Percentiles rank a stretch among this genome's conserved stretches.
Evolutionary conservation across 192 early-diverging fungal species (phyloP).

Genomic region (Gryganskiella cystojenkinii): DNA sequence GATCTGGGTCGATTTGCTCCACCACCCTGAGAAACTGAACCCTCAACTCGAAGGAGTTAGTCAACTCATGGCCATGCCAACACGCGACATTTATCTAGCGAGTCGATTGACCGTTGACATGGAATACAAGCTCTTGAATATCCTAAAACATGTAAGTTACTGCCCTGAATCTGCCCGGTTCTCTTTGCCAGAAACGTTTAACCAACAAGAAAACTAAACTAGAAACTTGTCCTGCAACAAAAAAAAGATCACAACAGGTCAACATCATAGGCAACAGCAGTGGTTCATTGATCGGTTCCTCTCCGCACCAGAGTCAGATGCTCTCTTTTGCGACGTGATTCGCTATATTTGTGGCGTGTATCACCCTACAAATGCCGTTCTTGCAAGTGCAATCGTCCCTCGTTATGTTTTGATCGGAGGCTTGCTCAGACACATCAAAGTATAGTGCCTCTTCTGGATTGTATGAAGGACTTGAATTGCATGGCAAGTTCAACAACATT

Average conservation of each 20-base stretch:
- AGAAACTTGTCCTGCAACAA: too few species aligned
- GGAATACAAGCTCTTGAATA: conserved; percentile 72
- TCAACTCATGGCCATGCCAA: conserved; percentile 66
- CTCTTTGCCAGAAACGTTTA: neutral
- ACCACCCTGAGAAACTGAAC: conserved; percentile 62
- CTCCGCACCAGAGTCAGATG: conserved; percentile 65
- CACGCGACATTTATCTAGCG: conserved; percentile 68
- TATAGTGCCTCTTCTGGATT: neutral
- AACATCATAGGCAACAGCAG: conserved; percentile 66
- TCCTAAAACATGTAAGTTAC: conserved; percentile 66
- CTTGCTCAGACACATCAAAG: conserved; percentile 66
- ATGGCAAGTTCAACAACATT: neutral
- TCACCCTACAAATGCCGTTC: conserved; percentile 77
- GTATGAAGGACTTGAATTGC: neutral
- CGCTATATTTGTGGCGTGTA: conserved; percentile 78
- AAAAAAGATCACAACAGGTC: conserved; percentile 52
- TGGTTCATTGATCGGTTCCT: conserved; percentile 77
- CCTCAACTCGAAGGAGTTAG: conserved; percentile 68
- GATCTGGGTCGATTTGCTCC: conserved; percentile 68
- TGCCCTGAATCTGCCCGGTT: neutral
- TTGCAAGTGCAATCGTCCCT: conserved; percentile 76
- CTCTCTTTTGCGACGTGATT: conserved; percentile 73
- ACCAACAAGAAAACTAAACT: too few species aligned
- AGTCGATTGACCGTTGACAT: conserved; percentile 74
- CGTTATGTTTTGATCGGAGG: conserved; percentile 76